Base-by-base conservation (phyloP, 148 eudicot species). In the Fagopyrum esculentum region DNA sequence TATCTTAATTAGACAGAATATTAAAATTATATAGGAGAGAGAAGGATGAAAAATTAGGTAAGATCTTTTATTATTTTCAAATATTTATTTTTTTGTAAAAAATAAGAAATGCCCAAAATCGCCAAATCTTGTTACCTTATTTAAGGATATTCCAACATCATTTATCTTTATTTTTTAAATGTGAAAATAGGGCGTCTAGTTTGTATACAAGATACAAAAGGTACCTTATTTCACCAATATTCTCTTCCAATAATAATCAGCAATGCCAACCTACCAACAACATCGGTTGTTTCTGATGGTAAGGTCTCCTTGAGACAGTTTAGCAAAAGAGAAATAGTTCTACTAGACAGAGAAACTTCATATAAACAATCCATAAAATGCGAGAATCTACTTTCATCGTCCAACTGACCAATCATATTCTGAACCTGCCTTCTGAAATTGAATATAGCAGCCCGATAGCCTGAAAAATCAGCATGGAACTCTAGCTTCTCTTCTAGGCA, bases 301-400 rank as follows among this genome's bases (percentile, higher is more conserved):
- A 69, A 75, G 35, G 47, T 72, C 71, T 77, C 80, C 74, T 72
- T 71, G 71, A 75, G 45, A 79, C 15, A 80, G 77, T 80, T 81
- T 81, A 95, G 56, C 77, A 74, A 60, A 73, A 90, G 72, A 80
- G 78, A 35, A 75, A 82, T 84, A 70, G 82, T 80, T 79, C 79
- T 81, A 77, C 77, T 81, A 78, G 89, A 86, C 57, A 89, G 68
- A 56, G 89, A 89, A 73, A 86, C 74, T 89, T 95, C 96, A 82
- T 76, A 75, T 81, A 89, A 60, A 80, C 84, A 85, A 83, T 85
- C 84, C 51, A 78, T 73, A 81, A 87, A 84, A 30, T 71, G 75
- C 52, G 77, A 73, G 71, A 82, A 47, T 19, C 76, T 75, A 82
- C 79, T 80, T 71, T 82, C 80, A 16, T 59, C 66, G 40, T 81